Evolutionary conservation across 208 protist genomes (phyloP).

Genomic region (Vickermania ingenoplastis): DNA sequence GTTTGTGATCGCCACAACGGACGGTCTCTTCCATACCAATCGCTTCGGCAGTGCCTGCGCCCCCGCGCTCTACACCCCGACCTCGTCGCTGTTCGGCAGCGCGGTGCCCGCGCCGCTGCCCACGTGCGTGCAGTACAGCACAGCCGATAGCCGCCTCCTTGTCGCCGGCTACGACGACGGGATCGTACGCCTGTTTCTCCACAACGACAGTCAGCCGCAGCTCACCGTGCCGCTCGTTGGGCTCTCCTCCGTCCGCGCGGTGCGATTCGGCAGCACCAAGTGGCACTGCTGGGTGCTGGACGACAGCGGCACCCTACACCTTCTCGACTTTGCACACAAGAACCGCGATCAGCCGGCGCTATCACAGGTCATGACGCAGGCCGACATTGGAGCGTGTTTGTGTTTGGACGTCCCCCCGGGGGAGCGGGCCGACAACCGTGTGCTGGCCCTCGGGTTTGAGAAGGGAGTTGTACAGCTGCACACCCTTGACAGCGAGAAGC

Average conservation of each 20-base stretch:
- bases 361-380: conserved; percentile 33
- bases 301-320: conserved; percentile 43
- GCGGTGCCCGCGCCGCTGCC: conserved; percentile 25
- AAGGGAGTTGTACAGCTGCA: conserved; percentile 70
- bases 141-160: conserved; percentile 51
- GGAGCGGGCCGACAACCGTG: conserved; percentile 32
- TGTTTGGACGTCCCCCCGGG: conserved; percentile 48
- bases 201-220: conserved; percentile 39
- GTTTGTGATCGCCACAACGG: conserved; percentile 45
- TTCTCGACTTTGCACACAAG: conserved; percentile 53
- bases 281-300: conserved; percentile 71
- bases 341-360: conserved; percentile 40
- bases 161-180: conserved; percentile 75
- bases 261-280: conserved; percentile 42
- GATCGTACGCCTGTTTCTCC: conserved; percentile 54
- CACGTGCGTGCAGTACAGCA: conserved; percentile 49
- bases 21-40: conserved; percentile 49
- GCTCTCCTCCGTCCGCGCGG: conserved; percentile 23
- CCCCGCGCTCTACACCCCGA: conserved; percentile 50
- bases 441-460: conserved; percentile 62
- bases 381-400: conserved; percentile 48
- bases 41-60: conserved; percentile 59
- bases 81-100: conserved; percentile 19
- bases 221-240: conserved; percentile 44
- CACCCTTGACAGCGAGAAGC: conserved; percentile 27